Base-by-base conservation (phyloP, 768 basidiomycete genomes). In the Boletus rubescentipes region DNA sequence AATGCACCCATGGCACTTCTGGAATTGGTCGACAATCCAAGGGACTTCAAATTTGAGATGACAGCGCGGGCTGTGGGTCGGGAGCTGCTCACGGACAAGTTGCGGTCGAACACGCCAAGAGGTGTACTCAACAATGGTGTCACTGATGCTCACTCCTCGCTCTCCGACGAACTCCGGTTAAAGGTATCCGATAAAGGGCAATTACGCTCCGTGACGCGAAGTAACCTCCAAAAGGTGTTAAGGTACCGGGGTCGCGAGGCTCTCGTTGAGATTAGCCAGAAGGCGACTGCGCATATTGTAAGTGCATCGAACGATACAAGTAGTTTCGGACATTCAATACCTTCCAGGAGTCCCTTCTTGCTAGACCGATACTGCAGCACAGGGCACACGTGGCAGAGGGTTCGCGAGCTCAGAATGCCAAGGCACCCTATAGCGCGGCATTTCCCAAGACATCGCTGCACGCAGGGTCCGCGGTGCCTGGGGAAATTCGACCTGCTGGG, bases 11-110 rank as follows among this genome's bases (percentile, higher is more conserved):
- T 87, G 62, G 94, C 95, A 4, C 83, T 99, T 58, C 72, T 99
- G 40, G 92, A 96, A 69, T 77, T 99, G n/a, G 95, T 98, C 30
- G 97, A 98, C 76, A 89, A 90, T 64, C 92, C 93, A 15, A 77
- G 81, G 53, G 97, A 99, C 73, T 74, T 98, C 39, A 85, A 86
- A 55, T 89, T 86, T 67, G 93, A 95, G 68, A 83, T 95, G 78
- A 87, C 91, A 15, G 89, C 96, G 21, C 83, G 91, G 49, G 84
- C 91, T 2, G 79, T 95, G 30, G 97, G 93, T 1, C 84, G 90
- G 77, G 95, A 98, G 64, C 62, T 93, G 34, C 64, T 89, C 53
- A 79, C 79, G 43, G 77, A 80, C 57, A 81, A 77, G 56, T 67
- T 91, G 35, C 75, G 72, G 54, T 70, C 61, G 36, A 68, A 75